These are phyloP conservation scores for Oryza officinalis DNA, from an alignment of 176 grass and related monocot genomes.

Conservation along the genomic window DNA sequence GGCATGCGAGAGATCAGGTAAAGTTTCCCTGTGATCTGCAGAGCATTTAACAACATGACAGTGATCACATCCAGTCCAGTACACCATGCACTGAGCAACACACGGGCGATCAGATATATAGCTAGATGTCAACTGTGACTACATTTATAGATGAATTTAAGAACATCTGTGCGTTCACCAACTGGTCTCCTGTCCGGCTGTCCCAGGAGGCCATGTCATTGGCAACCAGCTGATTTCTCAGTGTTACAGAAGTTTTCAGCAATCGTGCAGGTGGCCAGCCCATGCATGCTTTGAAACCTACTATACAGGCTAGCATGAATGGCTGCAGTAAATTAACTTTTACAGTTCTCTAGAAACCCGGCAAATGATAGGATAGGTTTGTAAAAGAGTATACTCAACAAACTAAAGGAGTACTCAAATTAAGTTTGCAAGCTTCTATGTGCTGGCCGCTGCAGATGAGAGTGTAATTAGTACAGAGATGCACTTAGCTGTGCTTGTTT, in stretches of 20 bases:
- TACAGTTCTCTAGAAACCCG: constrained; percentile 9
- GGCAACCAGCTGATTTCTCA: background rate
- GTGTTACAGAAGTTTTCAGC: constrained; percentile 19
- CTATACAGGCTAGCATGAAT: background rate
- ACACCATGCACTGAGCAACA: constrained; percentile 1
- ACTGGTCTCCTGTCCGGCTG: background rate
- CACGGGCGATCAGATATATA: background rate
- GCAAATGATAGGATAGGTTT: background rate
- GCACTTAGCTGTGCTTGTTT: constrained; percentile 34
- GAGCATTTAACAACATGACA: constrained; percentile 9
- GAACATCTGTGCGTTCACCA: background rate
- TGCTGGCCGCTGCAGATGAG: constrained; percentile 22
- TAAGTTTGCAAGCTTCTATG: background rate
- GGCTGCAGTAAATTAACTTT: background rate
- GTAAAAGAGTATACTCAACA: background rate
- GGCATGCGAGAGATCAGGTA: background rate
- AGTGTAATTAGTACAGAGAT: constrained; percentile 19
- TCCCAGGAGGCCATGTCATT: background rate
- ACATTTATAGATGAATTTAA: constrained; percentile 22
- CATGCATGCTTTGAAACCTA: background rate
- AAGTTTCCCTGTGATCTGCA: constrained; percentile 8
- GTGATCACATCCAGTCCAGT: background rate
- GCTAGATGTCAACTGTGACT: constrained; percentile 19
- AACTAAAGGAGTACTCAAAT: background rate
- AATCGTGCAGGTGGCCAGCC: background rate